phyloP scores from a whole-genome alignment of 2,329 filamentous ascomycete species.

The Phaeosphaeria sp. region DNA sequence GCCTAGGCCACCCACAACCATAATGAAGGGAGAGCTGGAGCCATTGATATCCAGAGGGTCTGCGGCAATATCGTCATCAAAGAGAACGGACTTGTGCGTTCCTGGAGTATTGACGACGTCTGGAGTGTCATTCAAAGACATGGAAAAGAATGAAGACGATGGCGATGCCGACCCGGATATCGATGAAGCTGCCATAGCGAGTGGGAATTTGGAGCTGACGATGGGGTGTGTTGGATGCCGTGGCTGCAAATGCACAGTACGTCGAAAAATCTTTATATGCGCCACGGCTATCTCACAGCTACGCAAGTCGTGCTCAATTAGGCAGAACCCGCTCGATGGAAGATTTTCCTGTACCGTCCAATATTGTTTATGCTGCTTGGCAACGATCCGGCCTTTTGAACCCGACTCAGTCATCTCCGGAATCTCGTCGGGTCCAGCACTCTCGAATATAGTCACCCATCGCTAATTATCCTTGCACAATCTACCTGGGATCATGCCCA shows the following conservation, averaged over 20 bases:
- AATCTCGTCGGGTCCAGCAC: slow-evolving; percentile 39
- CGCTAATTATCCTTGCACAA: slow-evolving; percentile 44
- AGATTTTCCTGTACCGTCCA: slow-evolving; percentile 41
- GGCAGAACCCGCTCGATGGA: slow-evolving; percentile 41
- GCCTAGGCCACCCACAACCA: slow-evolving; percentile 62
- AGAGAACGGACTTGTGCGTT: slow-evolving; percentile 54
- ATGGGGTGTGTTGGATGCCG: slow-evolving; percentile 21
- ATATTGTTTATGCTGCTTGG: slow-evolving; percentile 47
- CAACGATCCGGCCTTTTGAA: slow-evolving; percentile 40
- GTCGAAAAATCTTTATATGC: slow-evolving; percentile 45
- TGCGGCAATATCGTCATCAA: slow-evolving; percentile 55
- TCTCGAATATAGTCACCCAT: slow-evolving; percentile 43
- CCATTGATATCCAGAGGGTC: slow-evolving; percentile 51
- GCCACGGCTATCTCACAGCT: slow-evolving; percentile 24
- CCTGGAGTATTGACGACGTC: slow-evolving; percentile 51
- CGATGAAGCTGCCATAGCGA: slow-evolving; percentile 31
- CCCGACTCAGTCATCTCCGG: slow-evolving; percentile 40
- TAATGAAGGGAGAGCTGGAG: slow-evolving; percentile 50
- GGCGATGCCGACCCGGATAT: slow-evolving; percentile 31
- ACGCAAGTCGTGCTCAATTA: slow-evolving; percentile 35
- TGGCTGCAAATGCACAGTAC: slow-evolving; percentile 25
- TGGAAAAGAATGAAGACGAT: slow-evolving; percentile 36
- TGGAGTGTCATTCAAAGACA: slow-evolving; percentile 30
- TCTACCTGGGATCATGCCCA: slow-evolving; percentile 38
- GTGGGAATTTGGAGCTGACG: slow-evolving; percentile 15